Evolutionary conservation across 768 basidiomycete species (phyloP).

Genomic region (Dacryopinax spathularia): DNA sequence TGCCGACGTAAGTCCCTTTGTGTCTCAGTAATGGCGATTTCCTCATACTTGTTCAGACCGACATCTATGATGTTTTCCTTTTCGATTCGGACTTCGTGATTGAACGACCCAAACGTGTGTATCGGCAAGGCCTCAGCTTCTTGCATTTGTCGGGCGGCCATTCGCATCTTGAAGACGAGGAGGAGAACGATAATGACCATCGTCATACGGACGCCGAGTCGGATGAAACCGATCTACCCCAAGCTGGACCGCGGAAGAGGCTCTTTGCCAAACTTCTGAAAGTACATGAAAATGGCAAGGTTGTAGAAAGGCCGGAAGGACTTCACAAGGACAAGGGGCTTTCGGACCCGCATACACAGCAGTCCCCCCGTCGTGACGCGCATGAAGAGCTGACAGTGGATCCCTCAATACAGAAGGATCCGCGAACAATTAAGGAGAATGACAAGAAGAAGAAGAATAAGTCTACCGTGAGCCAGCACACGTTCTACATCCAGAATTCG

Average conservation of each 20-base stretch:
- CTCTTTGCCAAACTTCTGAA: background rate
- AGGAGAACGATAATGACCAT: slow-evolving; percentile 14
- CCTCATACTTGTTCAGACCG: slow-evolving; percentile 33
- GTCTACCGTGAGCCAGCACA: slow-evolving; percentile 74
- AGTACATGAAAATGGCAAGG: background rate
- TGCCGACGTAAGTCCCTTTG: slow-evolving; percentile 45
- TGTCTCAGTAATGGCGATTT: background rate
- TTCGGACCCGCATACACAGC: background rate
- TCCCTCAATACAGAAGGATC: slow-evolving; percentile 5
- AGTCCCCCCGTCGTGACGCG: background rate
- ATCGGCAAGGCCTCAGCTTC: slow-evolving; percentile 69
- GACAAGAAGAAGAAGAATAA: slow-evolving; percentile 35
- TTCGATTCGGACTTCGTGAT: slow-evolving; percentile 80
- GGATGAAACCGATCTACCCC: background rate
- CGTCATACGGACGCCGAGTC: background rate
- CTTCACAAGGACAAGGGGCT: background rate
- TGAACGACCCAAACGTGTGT: slow-evolving; percentile 77
- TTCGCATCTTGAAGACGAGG: background rate
- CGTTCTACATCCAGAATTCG: slow-evolving; percentile 84
- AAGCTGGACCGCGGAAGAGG: background rate
- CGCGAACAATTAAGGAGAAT: slow-evolving; percentile 19
- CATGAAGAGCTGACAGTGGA: background rate
- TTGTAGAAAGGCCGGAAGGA: background rate
- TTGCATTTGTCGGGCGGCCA: slow-evolving; percentile 29
- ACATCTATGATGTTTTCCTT: slow-evolving; percentile 87